Conservation (phyloP, 2,329 filamentous ascomycete species). For the Fusarium praegraminearum region DNA sequence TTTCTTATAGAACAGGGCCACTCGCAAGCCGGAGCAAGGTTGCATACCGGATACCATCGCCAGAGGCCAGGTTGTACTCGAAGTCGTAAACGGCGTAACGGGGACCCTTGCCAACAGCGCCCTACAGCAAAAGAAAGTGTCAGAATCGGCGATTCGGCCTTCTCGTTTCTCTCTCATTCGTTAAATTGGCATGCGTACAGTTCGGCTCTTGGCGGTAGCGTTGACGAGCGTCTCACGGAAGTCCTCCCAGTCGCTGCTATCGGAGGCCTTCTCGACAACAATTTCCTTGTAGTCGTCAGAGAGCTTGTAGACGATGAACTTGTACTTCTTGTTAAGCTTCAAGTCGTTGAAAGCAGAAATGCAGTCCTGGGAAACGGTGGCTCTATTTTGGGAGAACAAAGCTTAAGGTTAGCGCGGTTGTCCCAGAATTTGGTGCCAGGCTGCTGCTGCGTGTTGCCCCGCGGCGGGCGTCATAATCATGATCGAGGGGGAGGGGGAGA, state of each 20-base stretch:
- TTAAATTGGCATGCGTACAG: constrained; percentile 58
- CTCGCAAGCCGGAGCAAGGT: constrained; percentile 1
- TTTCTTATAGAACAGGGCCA: constrained; percentile 10
- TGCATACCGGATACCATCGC: constrained; percentile 77
- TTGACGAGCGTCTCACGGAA: constrained; percentile 83
- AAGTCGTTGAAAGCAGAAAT: constrained; percentile 80
- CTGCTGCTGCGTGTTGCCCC: constrained; percentile 41
- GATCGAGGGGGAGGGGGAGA: constrained; percentile 29
- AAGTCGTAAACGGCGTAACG: constrained; percentile 90
- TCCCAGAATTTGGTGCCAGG: constrained; percentile 25
- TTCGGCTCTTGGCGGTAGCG: constrained; percentile 78
- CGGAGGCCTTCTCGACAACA: constrained; percentile 79
- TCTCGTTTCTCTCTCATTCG: neutral
- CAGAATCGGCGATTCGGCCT: constrained; percentile 14
- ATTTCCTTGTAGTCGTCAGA: constrained; percentile 86
- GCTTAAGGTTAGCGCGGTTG: constrained; percentile 43
- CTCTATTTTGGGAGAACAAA: constrained; percentile 61
- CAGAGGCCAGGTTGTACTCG: constrained; percentile 77
- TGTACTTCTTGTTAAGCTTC: constrained; percentile 84
- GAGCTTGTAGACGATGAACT: constrained; percentile 91
- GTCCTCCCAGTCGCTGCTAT: constrained; percentile 73
- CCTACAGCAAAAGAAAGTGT: constrained; percentile 56
- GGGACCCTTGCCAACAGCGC: constrained; percentile 73
- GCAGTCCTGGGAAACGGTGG: constrained; percentile 78
- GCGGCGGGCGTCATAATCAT: constrained; percentile 41